These are phyloP conservation scores for Xylariaceae sp. DNA, from an alignment of 2,329 filamentous ascomycete genomes.

Conservation along the genomic window DNA sequence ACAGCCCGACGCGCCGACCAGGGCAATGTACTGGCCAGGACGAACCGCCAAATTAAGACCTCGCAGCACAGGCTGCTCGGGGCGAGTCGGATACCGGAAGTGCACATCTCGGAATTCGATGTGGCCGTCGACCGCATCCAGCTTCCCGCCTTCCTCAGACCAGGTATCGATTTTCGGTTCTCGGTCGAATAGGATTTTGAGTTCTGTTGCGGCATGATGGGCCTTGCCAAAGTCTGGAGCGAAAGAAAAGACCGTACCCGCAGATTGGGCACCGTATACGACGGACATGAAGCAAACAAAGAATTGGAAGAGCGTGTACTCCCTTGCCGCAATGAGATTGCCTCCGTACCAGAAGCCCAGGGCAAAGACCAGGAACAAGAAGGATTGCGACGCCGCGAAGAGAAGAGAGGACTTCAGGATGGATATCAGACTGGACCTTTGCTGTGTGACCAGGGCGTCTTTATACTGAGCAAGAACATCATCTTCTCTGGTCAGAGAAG, in stretches of 20 bases:
- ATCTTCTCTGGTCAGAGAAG: constrained; percentile 80
- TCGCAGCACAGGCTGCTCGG: constrained; percentile 86
- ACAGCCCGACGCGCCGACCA: constrained; percentile 92
- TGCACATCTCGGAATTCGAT: constrained; percentile 92
- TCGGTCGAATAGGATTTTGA: constrained; percentile 82
- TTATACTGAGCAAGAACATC: constrained; percentile 77
- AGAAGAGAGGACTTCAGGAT: constrained; percentile 73
- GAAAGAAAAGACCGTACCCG: constrained; percentile 84
- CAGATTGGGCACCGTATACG: constrained; percentile 89
- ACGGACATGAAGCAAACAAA: constrained; percentile 87
- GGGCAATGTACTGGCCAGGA: constrained; percentile 79
- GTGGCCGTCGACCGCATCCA: constrained; percentile 67
- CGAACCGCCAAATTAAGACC: constrained; percentile 73
- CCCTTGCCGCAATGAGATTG: constrained; percentile 64
- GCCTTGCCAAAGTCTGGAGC: constrained; percentile 93
- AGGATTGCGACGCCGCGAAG: constrained; percentile 80
- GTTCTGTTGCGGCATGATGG: constrained; percentile 73
- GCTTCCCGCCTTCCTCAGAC: constrained; percentile 63
- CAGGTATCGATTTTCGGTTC: constrained; percentile 80
- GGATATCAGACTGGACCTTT: constrained; percentile 65
- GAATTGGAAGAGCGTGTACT: constrained; percentile 82
- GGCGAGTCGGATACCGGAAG: constrained; percentile 89
- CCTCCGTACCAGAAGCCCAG: constrained; percentile 94
- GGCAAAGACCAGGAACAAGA: constrained; percentile 80
- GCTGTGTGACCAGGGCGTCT: constrained; percentile 62